phyloP scores from a whole-genome alignment of 2,329 filamentous ascomycete species.

The Aspergillus sp. region DNA sequence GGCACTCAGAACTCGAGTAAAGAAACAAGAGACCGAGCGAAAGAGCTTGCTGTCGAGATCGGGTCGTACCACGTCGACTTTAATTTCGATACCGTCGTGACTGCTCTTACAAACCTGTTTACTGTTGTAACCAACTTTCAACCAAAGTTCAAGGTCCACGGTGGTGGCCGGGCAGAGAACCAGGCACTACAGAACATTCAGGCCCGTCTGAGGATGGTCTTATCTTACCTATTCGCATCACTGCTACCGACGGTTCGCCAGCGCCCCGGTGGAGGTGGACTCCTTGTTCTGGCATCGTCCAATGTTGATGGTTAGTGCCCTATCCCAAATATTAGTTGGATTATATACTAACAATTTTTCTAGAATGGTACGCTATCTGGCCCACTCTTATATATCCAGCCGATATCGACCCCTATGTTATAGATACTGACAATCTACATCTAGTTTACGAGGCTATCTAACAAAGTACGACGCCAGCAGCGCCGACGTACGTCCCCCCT shows the following conservation, averaged over 20 bases:
- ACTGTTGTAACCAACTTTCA: conserved; percentile 59
- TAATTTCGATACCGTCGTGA: conserved; percentile 69
- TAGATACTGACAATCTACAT: conserved; percentile 34
- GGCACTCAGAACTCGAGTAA: conserved; percentile 66
- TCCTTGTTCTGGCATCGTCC: conserved; percentile 67
- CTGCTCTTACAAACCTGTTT: conserved; percentile 61
- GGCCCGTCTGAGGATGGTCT: conserved; percentile 65
- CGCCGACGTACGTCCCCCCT: conserved; percentile 51
- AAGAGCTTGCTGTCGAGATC: conserved; percentile 59
- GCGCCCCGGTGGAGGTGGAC: conserved; percentile 54
- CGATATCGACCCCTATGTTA: background rate
- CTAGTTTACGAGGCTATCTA: conserved; percentile 52
- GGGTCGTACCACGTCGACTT: conserved; percentile 72
- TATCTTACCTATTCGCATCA: conserved; percentile 64
- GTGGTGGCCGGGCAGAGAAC: conserved; percentile 62
- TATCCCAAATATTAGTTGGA: background rate
- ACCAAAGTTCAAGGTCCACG: conserved; percentile 63
- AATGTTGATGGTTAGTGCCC: conserved; percentile 56
- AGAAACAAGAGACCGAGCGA: conserved; percentile 68
- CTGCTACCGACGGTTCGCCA: conserved; percentile 61
- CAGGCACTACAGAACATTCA: conserved; percentile 69
- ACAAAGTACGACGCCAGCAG: conserved; percentile 69
- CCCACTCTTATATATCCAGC: background rate
- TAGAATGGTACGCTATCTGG: conserved; percentile 28
- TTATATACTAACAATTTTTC: conserved; percentile 6